Base-by-base conservation (phyloP, 1,284 basidiomycete species). In the Dichomitus squalens region DNA sequence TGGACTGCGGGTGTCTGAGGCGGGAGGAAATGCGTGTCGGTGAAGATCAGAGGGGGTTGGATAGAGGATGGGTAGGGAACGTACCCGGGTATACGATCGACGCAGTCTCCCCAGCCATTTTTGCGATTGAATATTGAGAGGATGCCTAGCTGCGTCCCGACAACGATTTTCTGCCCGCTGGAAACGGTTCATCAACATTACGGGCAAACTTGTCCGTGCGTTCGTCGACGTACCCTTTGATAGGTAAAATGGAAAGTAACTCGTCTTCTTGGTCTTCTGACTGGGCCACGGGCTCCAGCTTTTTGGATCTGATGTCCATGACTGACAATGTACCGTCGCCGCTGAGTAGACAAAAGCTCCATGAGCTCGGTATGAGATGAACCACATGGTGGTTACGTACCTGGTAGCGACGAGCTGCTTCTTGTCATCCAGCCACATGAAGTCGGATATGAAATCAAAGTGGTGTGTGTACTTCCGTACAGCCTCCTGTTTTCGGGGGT, bases 211-310 rank as follows among this genome's bases (percentile, higher is more conserved):
- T 7, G 38, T 25, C 35, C 3, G 6, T 25, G 20, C 23, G n/a
- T 20, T 18, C 12, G 39, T 7, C 2, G 27, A 73, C 81, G 44
- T 68, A 90, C 86, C 86, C 84, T 77, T 92, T 93, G 69, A 98
- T 92, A 5, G 91, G 73, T 14, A 90, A 85, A 52, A 96, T 85
- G 4, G 91, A 93, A 6, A 98, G 79, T 25, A 98, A 76, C 70
- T 98, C 96, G 71, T 98, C 96, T 70, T 98, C 96, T 72, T 98
- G 96, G 75, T 98, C 93, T 69, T 96, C 94, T 16, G 91, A 93
- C 50, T 93, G 88, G 0, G 88, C 86, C 58, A 90, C 73, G 1
- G 92, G 92, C 53, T 86, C 81, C 9, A 80, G 66, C 69, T 88
- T 93, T 69, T 86, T 94, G 34, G 86, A 88, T 62, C 90, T 85